Evolutionary conservation across 495 filamentous ascomycete species (phyloP), one percentile per base, ranked within the genome.

Genomic region (Daldinia concentrica): DNA sequence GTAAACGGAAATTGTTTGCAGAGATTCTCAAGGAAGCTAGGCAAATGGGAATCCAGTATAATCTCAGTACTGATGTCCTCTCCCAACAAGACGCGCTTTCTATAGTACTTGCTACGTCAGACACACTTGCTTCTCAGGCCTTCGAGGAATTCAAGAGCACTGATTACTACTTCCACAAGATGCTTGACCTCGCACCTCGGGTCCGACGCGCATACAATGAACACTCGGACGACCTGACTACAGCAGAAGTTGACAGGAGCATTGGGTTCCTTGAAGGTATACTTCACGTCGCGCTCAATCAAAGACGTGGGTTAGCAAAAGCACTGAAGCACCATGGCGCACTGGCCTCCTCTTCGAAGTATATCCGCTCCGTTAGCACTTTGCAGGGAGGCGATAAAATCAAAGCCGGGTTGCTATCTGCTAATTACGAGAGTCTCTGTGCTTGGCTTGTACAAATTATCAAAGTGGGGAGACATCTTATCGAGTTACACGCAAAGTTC

Each of bases 1-100:
- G 92, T 61, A 99, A 99, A 80, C 89, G 93, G n/a, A 93, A 91
- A 71, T 87, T 97, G 14, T 95, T 95, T 69, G 90, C 92, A 0
- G 95, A 98, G 69, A 93, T 91, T 0, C 81, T 99, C 62, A 93
- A 91, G 74, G 86, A 86, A 6, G 79, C 98, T 2, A 88, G 93
- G 24, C 86, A 90, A 26, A 97, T 98, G 93, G 96, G 96, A 19
- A 87, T 98, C 63, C 90, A 90, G 71, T 88, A 89, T 14, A 97
- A 93, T 76, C 82, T 95, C 22, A 87, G 90, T 65, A 86, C 83
- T 30, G 88, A 89, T 68, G 76, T 88, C 50, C 84, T 98, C 8
- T 85, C 85, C 34, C 87, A 87, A 43, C 96, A 99, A 79, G 83
- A 85, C 34, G 89, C 91, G 4, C 81, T 92, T 12, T 83, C 90